Evolutionary conservation across 495 filamentous ascomycete genomes (phyloP).

Genomic region (Penicillium flavigenum): DNA sequence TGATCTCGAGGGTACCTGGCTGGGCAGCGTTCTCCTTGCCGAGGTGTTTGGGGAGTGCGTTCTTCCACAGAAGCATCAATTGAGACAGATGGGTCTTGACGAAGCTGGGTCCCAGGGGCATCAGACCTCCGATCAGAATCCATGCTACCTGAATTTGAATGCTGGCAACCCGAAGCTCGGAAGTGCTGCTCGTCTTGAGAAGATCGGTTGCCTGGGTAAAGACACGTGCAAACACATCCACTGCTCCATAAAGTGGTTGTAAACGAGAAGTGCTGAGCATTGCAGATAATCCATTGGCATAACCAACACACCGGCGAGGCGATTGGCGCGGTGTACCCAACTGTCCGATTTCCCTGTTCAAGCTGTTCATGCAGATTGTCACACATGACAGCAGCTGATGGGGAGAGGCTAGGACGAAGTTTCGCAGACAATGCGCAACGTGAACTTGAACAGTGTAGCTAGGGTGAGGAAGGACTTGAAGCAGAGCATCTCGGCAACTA

Average conservation of each 20-base stretch:
- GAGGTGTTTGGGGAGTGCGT: slow-evolving; percentile 90
- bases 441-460: slow-evolving; percentile 95
- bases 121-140: slow-evolving; percentile 94
- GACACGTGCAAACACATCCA: slow-evolving; percentile 90
- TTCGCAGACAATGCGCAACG: slow-evolving; percentile 78
- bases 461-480: slow-evolving; percentile 90
- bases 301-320: slow-evolving; percentile 81
- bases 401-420: slow-evolving; percentile 85
- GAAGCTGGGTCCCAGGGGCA: slow-evolving; percentile 96
- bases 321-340: slow-evolving; percentile 75
- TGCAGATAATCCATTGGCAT: slow-evolving; percentile 89
- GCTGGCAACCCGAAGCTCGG: slow-evolving; percentile 85
- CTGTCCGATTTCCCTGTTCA: slow-evolving; percentile 79
- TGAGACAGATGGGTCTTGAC: slow-evolving; percentile 98
- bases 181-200: slow-evolving; percentile 88
- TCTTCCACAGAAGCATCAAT: slow-evolving; percentile 95
- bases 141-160: slow-evolving; percentile 97
- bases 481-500: slow-evolving; percentile 75
- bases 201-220: slow-evolving; percentile 87
- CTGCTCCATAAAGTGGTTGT: slow-evolving; percentile 89
- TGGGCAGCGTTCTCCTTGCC: slow-evolving; percentile 83
- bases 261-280: slow-evolving; percentile 84
- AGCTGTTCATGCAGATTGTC: slow-evolving; percentile 94
- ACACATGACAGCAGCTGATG: slow-evolving; percentile 88
- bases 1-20: slow-evolving; percentile 79